A percentile compares a stretch with the other conserved stretches of the same genome.
phyloP scores from a whole-genome alignment of 2,329 filamentous ascomycete genomes.

The Coleophoma eucalyptorum region DNA sequence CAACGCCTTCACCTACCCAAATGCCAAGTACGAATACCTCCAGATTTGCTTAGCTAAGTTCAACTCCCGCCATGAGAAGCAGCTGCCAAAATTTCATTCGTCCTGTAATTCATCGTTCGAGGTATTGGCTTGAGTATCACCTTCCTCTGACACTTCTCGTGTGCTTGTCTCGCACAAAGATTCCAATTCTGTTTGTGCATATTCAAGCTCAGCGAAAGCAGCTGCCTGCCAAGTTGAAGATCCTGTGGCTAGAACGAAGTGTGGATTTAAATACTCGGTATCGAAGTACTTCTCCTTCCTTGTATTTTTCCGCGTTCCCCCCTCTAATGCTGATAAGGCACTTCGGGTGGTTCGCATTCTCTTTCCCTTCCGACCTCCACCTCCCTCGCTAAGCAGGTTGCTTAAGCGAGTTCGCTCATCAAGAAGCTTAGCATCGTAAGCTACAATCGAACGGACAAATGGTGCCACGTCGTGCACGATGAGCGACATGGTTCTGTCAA shows the following conservation, averaged over 20 bases:
- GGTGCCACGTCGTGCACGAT: conserved; percentile 80
- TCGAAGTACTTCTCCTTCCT: conserved; percentile 72
- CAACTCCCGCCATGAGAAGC: no score
- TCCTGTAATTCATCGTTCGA: no score
- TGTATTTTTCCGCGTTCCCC: conserved; percentile 62
- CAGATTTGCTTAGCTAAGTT: no score
- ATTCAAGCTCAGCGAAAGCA: no score
- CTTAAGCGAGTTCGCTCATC: conserved; percentile 61
- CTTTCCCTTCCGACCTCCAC: conserved; percentile 40
- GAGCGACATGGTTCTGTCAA: conserved; percentile 66
- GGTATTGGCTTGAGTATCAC: no score
- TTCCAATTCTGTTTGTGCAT: no score
- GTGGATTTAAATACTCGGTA: conserved; percentile 49
- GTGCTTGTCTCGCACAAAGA: no score
- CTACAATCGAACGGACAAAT: conserved; percentile 81
- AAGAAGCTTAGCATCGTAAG: conserved; percentile 69
- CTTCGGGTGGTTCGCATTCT: conserved; percentile 68
- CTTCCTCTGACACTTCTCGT: no score
- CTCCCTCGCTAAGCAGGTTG: conserved; percentile 57
- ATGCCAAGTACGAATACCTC: no score
- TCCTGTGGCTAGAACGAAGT: conserved; percentile 63
- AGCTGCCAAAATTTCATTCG: no score
- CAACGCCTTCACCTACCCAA: no score
- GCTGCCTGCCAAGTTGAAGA: conserved; percentile 15
- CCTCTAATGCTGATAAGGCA: conserved; percentile 74